Conservation (phyloP, 441 rosid genomes). For the Adansonia rubrostipa region DNA sequence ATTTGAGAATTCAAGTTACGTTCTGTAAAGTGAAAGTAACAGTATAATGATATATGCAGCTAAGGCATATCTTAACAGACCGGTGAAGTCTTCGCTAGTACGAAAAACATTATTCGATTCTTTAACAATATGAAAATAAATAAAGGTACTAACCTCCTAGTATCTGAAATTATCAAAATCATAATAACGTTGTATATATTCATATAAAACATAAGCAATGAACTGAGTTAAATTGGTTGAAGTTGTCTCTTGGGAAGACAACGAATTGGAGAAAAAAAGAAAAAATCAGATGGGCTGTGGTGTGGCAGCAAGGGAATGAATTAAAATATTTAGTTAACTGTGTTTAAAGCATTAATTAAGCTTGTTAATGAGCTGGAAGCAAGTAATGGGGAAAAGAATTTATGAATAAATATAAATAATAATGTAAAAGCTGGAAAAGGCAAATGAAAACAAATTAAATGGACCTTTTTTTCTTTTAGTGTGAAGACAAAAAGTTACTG, state of each 20-base stretch:
- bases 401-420: neutral
- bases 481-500: conserved; percentile 26
- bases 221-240: neutral
- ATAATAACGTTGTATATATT: too few relatives aligned
- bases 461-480: neutral
- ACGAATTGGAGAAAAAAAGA: neutral
- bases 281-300: neutral
- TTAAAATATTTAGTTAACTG: neutral
- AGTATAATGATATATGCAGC: too few relatives aligned
- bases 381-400: neutral
- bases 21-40: too few relatives aligned
- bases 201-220: too few relatives aligned
- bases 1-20: too few relatives aligned
- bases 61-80: too few relatives aligned
- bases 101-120: too few relatives aligned
- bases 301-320: neutral
- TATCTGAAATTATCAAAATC: too few relatives aligned
- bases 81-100: too few relatives aligned
- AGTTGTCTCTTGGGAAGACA: neutral
- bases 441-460: conserved; percentile 30
- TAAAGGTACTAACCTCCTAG: too few relatives aligned
- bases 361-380: conserved; percentile 30
- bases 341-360: neutral
- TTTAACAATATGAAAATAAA: too few relatives aligned
- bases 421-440: conserved; percentile 26